A percentile compares a stretch with the other conserved stretches of the same genome.
Conservation (phyloP, 2,329 filamentous ascomycete genomes). For the Hymenoscyphus fraxineus region DNA sequence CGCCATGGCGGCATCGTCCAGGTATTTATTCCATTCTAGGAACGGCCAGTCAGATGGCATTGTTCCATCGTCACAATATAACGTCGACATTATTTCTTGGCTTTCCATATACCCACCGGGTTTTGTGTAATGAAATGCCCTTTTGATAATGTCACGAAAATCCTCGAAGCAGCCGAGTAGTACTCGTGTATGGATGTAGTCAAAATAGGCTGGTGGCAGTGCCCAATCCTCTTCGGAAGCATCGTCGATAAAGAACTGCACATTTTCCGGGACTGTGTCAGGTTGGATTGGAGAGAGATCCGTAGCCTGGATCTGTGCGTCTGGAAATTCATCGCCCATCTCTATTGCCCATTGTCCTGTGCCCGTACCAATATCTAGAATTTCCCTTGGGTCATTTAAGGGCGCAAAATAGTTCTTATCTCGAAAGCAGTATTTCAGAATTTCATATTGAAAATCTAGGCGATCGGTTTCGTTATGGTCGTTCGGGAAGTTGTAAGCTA, state of each 20-base stretch:
- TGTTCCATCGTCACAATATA: constrained; percentile 42
- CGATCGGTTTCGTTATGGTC: constrained; percentile 48
- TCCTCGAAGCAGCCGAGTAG: constrained; percentile 27
- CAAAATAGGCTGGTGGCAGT: constrained; percentile 46
- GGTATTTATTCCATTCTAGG: constrained; percentile 22
- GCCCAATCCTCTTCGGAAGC: constrained; percentile 40
- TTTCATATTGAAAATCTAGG: constrained; percentile 46
- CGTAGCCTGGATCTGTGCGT: constrained; percentile 55
- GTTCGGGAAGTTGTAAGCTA: constrained; percentile 40
- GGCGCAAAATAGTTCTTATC: constrained; percentile 42
- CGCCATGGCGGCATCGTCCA: constrained; percentile 23
- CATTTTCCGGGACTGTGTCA: constrained; percentile 63
- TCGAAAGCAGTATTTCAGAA: constrained; percentile 37
- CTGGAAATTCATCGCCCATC: constrained; percentile 58
- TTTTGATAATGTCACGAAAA: constrained; percentile 24
- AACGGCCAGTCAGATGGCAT: constrained; percentile 29
- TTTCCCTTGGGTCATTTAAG: constrained; percentile 36
- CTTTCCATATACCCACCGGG: constrained; percentile 47
- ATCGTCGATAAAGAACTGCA: constrained; percentile 61
- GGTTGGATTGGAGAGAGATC: constrained; percentile 68
- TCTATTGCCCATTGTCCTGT: constrained; percentile 61
- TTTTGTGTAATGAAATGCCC: constrained; percentile 33
- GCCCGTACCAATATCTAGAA: constrained; percentile 44
- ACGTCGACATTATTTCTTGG: constrained; percentile 41
- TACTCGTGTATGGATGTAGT: constrained; percentile 54